Evolutionary conservation across 2,329 filamentous ascomycete species (phyloP).

Genomic region (Fusarium cicatricum): DNA sequence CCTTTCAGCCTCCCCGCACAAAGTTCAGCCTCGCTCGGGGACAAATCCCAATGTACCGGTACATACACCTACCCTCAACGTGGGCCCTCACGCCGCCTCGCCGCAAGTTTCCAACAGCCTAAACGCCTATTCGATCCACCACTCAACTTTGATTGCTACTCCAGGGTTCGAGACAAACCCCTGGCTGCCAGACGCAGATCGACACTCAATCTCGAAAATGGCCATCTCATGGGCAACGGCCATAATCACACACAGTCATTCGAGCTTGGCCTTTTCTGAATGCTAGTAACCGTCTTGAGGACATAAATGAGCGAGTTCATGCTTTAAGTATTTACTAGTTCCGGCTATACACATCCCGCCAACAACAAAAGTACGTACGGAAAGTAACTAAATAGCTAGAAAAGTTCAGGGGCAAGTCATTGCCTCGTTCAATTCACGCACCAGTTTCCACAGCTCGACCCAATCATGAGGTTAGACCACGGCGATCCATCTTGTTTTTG

Average conservation of each 20-base stretch:
- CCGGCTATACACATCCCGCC: slow-evolving; percentile 32
- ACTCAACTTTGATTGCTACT: neutral
- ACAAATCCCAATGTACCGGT: slow-evolving; percentile 10
- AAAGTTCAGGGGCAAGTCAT: slow-evolving; percentile 27
- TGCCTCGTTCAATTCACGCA: slow-evolving; percentile 17
- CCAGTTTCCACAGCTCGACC: neutral
- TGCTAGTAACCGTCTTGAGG: neutral
- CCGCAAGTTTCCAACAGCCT: neutral
- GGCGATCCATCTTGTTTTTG: slow-evolving; percentile 15
- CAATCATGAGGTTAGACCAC: slow-evolving; percentile 1
- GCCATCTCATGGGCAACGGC: slow-evolving; percentile 4
- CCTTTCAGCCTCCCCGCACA: slow-evolving; percentile 7
- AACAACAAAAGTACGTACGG: slow-evolving; percentile 21
- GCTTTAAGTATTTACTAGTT: slow-evolving; percentile 33
- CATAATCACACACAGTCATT: neutral
- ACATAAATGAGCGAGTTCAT: slow-evolving; percentile 24
- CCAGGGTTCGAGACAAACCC: slow-evolving; percentile 2
- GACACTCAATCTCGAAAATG: neutral
- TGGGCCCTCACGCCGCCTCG: slow-evolving; percentile 1
- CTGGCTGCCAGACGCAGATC: slow-evolving; percentile 15
- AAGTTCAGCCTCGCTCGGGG: slow-evolving; percentile 18
- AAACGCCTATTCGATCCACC: neutral
- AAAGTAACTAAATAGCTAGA: slow-evolving; percentile 14
- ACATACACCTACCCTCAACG: slow-evolving; percentile 9
- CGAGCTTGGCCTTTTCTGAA: no score